Evolutionary conservation across 1,284 basidiomycete species (phyloP), one percentile per base, ranked within the genome.

Genomic region (Sporisorium iseilematis-ciliati): DNA sequence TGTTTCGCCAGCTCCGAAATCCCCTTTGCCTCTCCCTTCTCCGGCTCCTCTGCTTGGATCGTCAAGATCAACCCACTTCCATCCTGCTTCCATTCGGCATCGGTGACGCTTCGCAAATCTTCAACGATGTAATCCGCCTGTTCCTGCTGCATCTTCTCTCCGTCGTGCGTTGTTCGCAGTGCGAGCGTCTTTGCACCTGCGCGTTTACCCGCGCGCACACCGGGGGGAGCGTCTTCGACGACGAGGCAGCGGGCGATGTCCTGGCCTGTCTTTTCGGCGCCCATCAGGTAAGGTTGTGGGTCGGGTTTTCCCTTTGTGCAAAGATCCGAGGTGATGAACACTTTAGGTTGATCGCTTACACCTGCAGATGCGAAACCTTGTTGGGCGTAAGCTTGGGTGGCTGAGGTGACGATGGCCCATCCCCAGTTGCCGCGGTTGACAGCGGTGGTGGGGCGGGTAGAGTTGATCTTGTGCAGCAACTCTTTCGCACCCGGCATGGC

Each of bases 401-500:
- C 83, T n/a, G 77, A 70, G 7, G 83, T 85, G n/a, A 84, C 83
- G 42, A 85, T 85, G 2, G 83, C 82, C 83, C 83, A 85, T n/a
- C 83, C 81, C 21, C 64, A 63, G 33, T 78, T 68, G n/a, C 52
- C 54, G 4, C 33, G 48, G 14, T 55, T 35, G 8, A 60, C 25
- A 7, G 61, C 62, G 6, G 50, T n/a, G 2, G 23, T 11, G 3
- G 71, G 69, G 8, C 73, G 57, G 3, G 62, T 59, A 2, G 33
- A 35, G 63, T 80, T 82, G 66, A 82, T 74, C 59, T 83, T 70
- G 5, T 51, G 20, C 5, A 85, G 58, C 35, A 85, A 69, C 20
- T 74, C 56, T 50, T 76, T 78, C 6, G 81, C 82, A 20, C 83
- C 83, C 0, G 83, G 83, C 65, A 83, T 76, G n/a, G 82, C 82